phyloP scores from a whole-genome alignment of 495 filamentous ascomycete genomes.

The Paragyromitra xinjiangensis region DNA sequence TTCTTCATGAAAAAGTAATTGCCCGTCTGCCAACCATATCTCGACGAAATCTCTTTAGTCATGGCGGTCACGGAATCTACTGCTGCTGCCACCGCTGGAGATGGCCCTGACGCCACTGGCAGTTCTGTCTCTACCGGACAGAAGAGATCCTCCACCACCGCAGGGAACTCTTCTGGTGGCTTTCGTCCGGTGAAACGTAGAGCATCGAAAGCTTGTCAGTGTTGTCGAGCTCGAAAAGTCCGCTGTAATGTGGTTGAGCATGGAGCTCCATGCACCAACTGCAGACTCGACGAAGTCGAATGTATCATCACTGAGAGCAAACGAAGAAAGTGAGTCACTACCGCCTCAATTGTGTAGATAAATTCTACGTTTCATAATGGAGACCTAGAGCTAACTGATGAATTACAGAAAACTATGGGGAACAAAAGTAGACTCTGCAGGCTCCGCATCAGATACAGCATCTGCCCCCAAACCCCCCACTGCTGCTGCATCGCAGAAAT shows the following conservation, averaged over 20 bases:
- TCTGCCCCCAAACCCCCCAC: slow-evolving; percentile 46
- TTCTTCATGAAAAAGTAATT: slow-evolving; percentile 28
- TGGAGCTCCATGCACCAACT: slow-evolving; percentile 88
- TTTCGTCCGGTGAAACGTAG: slow-evolving; percentile 76
- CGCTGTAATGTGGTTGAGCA: slow-evolving; percentile 91
- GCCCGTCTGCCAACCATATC: slow-evolving; percentile 19
- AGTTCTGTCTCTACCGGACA: slow-evolving; percentile 27
- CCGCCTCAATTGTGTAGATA: slow-evolving; percentile 1
- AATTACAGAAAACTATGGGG: slow-evolving; percentile 57
- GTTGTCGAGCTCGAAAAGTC: slow-evolving; percentile 88
- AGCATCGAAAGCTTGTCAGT: slow-evolving; percentile 86
- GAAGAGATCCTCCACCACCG: slow-evolving; percentile 50
- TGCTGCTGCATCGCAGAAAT: slow-evolving; percentile 39
- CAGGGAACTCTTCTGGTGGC: slow-evolving; percentile 32
- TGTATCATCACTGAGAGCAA: slow-evolving; percentile 92
- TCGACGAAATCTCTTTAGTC: slow-evolving; percentile 21
- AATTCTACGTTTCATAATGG: background rate
- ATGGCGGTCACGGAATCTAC: slow-evolving; percentile 40
- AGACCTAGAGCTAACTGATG: slow-evolving; percentile 18
- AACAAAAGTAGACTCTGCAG: slow-evolving; percentile 52
- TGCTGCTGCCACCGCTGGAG: background rate
- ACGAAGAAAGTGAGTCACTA: slow-evolving; percentile 76
- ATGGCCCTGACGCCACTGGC: slow-evolving; percentile 4
- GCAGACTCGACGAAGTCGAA: slow-evolving; percentile 84
- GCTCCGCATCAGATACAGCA: slow-evolving; percentile 50